phyloP scores from a whole-genome alignment of 768 basidiomycete genomes.

The Podaxis sp. region DNA sequence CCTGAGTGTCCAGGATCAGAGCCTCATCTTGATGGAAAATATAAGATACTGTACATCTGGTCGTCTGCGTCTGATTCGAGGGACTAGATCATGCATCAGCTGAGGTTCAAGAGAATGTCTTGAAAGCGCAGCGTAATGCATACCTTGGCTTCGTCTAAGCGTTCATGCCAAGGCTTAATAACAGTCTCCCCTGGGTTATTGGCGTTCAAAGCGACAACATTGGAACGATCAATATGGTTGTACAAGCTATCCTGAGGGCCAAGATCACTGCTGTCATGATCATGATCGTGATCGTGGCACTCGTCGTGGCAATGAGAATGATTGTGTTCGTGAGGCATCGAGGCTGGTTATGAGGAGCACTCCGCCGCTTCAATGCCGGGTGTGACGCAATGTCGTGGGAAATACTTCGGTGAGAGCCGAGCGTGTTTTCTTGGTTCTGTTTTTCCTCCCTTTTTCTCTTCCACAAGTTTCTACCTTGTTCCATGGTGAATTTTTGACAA shows the following conservation, averaged over 20 bases:
- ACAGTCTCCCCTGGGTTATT: constrained; percentile 49
- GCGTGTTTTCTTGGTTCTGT: background rate
- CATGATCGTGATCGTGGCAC: constrained; percentile 60
- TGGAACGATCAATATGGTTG: constrained; percentile 70
- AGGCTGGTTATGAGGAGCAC: background rate
- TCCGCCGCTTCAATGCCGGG: background rate
- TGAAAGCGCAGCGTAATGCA: constrained; percentile 17
- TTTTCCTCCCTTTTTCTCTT: background rate
- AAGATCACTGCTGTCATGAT: constrained; percentile 46
- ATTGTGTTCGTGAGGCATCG: constrained; percentile 13
- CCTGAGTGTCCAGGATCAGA: constrained; percentile 35
- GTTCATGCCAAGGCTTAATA: constrained; percentile 87
- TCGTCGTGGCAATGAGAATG: constrained; percentile 34
- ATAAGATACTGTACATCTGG: constrained; percentile 55
- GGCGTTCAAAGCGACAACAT: constrained; percentile 81
- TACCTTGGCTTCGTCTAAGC: constrained; percentile 71
- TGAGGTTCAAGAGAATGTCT: too few species aligned
- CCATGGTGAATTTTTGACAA: background rate
- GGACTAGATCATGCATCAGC: constrained; percentile 45
- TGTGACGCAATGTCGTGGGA: constrained; percentile 12
- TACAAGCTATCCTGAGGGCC: constrained; percentile 74
- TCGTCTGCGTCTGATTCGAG: constrained; percentile 92
- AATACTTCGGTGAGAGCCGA: background rate
- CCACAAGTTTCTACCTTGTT: background rate
- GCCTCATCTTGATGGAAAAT: constrained; percentile 1